A percentile compares a stretch with the other conserved stretches of the same genome.
These are phyloP conservation scores for Centaurea solstitialis DNA, from an alignment of 129 eudicot genomes.

Conservation along the genomic window DNA sequence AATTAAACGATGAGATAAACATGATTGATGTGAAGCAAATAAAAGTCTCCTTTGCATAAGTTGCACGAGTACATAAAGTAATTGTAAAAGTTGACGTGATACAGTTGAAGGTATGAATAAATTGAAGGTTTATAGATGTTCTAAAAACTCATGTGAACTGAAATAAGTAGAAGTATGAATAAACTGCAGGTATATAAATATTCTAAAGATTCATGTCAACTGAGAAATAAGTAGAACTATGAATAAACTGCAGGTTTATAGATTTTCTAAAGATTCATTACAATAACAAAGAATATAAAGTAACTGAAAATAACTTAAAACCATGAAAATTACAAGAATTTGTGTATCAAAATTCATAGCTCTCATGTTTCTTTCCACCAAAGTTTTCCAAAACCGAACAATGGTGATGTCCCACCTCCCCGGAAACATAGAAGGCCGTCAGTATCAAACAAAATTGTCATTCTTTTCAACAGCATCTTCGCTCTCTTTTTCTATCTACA, in stretches of 20 bases:
- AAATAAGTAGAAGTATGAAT: not conserved
- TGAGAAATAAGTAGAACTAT: not conserved
- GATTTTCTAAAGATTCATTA: not conserved
- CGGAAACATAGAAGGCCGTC: not conserved
- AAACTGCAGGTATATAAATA: not conserved
- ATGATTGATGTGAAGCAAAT: no score
- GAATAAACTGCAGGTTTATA: not conserved
- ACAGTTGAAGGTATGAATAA: not conserved
- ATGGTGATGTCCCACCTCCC: not conserved
- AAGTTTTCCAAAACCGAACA: constrained; percentile 17
- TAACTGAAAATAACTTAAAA: constrained; percentile 1
- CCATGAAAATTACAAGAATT: not conserved
- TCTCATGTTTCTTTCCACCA: constrained; percentile 11
- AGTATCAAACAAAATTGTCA: not conserved
- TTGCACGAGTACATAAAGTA: no score
- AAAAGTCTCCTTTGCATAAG: no score
- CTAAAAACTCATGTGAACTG: not conserved
- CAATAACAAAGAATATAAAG: no score
- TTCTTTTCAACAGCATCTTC: not conserved
- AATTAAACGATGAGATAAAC: no score
- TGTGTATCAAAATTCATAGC: not conserved
- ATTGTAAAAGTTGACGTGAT: not conserved
- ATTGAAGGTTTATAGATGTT: not conserved
- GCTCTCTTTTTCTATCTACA: not conserved
- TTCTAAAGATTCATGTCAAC: not conserved